Evolutionary conservation across 2,329 filamentous ascomycete species (phyloP), one percentile per base, ranked within the genome.

Genomic region (Cladophialophora yegresii): DNA sequence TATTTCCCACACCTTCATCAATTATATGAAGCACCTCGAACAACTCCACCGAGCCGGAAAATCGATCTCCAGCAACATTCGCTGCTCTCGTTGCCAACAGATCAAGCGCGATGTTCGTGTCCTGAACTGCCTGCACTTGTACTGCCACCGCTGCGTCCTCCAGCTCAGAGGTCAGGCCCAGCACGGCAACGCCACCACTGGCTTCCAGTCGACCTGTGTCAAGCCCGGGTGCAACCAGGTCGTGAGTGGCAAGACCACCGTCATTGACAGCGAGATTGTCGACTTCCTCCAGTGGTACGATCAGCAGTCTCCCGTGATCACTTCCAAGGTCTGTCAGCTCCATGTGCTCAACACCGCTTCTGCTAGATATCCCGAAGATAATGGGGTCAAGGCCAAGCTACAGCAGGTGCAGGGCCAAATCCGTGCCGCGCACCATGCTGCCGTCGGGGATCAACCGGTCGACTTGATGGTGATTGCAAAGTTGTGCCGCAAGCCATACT

Each of bases 211-310:
- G 5, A 62, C 50, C 59, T 68, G 66, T 55, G 61, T 66, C 26
- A 54, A 61, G 28, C 32, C 30, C 0, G 62, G 45, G 55, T 68
- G 66, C 58, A 57, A 54, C 23, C 64, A 57, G 23, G 20, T 51
- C 4, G 64, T 68, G 20, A 63, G 49, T n/a, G 66, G 66, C 43
- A 68, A 68, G 47, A 68, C 66, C 3, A 61, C 64, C 3, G 66
- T 68, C 10, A 57, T 68, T 30, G 63, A 66, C 36, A 9, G 45
- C 13, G 66, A 68, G 30, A 50, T 66, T 5, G 63, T 68, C 30
- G 64, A 66, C 6, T 64, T 68, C 50, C 53, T 68, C 53, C 43
- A 53, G 30, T 68, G 66, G 66, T 68, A 68, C 45, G 64, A 68
- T 22, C 50, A 56, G n/a, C 66, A 68, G 47, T 20, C 61, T 5